Evolutionary conservation across 2,329 filamentous ascomycete genomes (phyloP).

Genomic region (Elsinoe arachidis): DNA sequence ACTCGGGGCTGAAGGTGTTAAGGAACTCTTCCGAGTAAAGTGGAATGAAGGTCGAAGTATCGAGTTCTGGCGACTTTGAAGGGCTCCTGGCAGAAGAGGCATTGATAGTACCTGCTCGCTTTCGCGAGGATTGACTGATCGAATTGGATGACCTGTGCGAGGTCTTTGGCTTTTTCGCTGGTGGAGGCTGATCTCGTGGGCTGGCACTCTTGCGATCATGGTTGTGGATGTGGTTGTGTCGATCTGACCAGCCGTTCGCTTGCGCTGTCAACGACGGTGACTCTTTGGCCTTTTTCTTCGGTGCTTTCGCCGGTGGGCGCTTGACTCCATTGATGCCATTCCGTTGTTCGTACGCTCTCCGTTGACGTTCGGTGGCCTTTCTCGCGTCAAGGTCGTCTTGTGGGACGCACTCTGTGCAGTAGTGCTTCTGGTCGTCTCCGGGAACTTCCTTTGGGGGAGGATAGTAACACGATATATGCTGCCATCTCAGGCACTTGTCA

Average conservation of each 20-base stretch:
- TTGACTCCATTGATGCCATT: conserved; percentile 51
- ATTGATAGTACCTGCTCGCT: conserved; percentile 50
- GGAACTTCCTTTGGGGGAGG: conserved; percentile 56
- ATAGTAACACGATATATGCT: conserved; percentile 97
- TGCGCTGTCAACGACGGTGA: conserved; percentile 45
- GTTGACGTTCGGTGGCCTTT: conserved; percentile 23
- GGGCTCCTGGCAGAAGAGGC: conserved; percentile 59
- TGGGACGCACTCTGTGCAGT: conserved; percentile 67
- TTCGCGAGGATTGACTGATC: conserved; percentile 57
- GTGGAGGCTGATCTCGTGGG: conserved; percentile 48
- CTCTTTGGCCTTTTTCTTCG: conserved; percentile 82
- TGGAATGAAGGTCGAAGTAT: conserved; percentile 27
- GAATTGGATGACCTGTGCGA: conserved; percentile 73
- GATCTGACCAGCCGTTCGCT: conserved; percentile 56
- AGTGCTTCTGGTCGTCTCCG: conserved; percentile 59
- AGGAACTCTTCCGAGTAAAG: conserved; percentile 54
- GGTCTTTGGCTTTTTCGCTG: conserved; percentile 72
- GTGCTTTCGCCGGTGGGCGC: conserved; percentile 66
- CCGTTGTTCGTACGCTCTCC: conserved; percentile 33
- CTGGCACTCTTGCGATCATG: conserved; percentile 41
- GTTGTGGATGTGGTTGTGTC: conserved; percentile 37
- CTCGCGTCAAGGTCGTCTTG: conserved; percentile 66
- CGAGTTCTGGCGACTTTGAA: conserved; percentile 60
- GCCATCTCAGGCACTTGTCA: conserved; percentile 93
- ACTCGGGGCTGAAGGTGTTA: conserved; percentile 40